Percentiles rank a stretch among this genome's conserved stretches.
Evolutionary conservation across 1,284 basidiomycete genomes (phyloP).

Genomic region (Gastroboletus turbinatus): DNA sequence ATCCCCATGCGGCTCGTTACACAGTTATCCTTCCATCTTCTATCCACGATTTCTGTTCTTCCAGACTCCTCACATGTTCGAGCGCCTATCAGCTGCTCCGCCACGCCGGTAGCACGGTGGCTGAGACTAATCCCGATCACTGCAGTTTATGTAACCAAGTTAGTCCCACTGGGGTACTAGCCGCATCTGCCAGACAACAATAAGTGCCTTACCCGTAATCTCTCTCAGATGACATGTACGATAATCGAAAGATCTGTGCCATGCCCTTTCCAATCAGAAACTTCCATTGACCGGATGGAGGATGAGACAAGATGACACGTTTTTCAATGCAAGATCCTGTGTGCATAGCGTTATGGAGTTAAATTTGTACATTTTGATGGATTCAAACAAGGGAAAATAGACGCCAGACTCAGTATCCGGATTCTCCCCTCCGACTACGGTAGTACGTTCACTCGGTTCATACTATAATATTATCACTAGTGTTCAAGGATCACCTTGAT

Average conservation of each 20-base stretch:
- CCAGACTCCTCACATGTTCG: background rate
- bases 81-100: background rate
- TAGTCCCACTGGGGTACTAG: background rate
- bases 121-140: background rate
- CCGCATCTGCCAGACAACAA: background rate
- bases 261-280: background rate
- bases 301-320: background rate
- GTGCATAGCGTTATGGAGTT: background rate
- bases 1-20: background rate
- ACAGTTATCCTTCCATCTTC: background rate
- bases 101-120: background rate
- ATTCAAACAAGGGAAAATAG: background rate
- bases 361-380: background rate
- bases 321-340: background rate
- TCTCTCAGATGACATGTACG: background rate
- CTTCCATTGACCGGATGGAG: background rate
- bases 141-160: conserved; percentile 9
- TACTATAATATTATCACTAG: background rate
- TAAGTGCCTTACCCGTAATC: background rate
- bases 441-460: background rate
- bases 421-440: background rate
- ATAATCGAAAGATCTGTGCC: background rate
- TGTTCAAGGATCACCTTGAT: background rate
- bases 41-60: background rate
- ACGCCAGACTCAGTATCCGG: background rate